Evolutionary conservation across 768 basidiomycete genomes (phyloP), one percentile per base, ranked within the genome.

Genomic region (Hysterangium stoloniferum): DNA sequence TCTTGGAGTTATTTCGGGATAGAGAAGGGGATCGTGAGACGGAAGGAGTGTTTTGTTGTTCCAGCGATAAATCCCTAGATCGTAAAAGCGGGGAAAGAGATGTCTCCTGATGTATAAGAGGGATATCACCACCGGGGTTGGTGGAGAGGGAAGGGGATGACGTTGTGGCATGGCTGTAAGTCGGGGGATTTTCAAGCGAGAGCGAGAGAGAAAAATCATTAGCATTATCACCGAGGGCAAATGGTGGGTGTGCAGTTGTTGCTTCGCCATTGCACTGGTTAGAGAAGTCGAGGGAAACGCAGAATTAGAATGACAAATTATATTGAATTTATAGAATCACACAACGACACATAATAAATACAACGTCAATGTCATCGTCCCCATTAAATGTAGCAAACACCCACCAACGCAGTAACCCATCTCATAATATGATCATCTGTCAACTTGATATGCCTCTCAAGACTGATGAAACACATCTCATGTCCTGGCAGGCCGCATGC

Each of bases 361-460:
- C n/a, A n/a, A n/a, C n/a, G n/a, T n/a, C n/a, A n/a, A n/a, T n/a
- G n/a, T n/a, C 35, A 20, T 5, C 35, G 6, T 20, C 20, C 5
- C 20, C 35, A 37, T 37, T n/a, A 37, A n/a, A 41, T 9, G 15
- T 13, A 6, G 19, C 19, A 13, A 6, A 22, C 17, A 47, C 46
- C 19, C 34, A 47, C 46, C 15, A 47, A 34, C 19, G 46, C 46
- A 6, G 27, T 32, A 32, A 47, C 46, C 46, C 46, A 48, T 15
- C 32, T 13, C 29, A 33, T 34, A 19, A 48, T 48, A 19, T 34
- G 33, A 34, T 48, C 46, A 20, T 48, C 46, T 20, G 46, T 29
- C n/a, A 48, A 20, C 15, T 32, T n/a, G 20, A 34, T n/a, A 24
- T 48, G 46, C 24, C 19, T 31, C 31, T 41, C 38, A 19, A 9